phyloP scores from a whole-genome alignment of 2,329 filamentous ascomycete species.

The Pyrenophora tritici-repentis region DNA sequence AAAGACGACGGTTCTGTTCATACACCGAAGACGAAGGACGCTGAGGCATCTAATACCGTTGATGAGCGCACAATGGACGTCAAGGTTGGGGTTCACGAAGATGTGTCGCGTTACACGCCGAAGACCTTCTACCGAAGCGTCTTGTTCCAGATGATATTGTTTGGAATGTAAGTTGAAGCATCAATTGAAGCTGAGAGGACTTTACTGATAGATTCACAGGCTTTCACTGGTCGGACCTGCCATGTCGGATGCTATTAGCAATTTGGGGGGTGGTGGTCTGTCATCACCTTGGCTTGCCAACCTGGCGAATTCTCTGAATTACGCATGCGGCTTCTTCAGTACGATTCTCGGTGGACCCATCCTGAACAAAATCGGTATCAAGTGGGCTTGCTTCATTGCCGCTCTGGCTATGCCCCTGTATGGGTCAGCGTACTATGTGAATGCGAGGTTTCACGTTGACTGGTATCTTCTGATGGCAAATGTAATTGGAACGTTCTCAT shows the following conservation, averaged over 20 bases:
- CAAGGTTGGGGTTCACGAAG: conserved; percentile 6
- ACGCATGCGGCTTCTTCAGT: conserved; percentile 13
- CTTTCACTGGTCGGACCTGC: conserved; percentile 16
- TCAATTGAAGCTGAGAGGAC: no score
- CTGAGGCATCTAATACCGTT: not conserved
- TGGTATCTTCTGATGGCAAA: conserved; percentile 11
- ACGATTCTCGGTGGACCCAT: conserved; percentile 15
- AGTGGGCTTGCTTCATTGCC: conserved; percentile 16
- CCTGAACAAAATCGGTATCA: conserved; percentile 17
- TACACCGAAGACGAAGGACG: no score
- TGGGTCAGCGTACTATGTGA: conserved; percentile 15
- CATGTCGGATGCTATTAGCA: conserved; percentile 16
- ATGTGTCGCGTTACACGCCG: conserved; percentile 1
- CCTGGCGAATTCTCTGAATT: conserved; percentile 13
- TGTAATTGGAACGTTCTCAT: not conserved
- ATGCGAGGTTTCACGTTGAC: conserved; percentile 7
- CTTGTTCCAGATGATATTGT: conserved; percentile 16
- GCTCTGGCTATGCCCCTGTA: conserved; percentile 12
- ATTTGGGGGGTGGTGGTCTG: conserved; percentile 13
- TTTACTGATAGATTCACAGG: not conserved
- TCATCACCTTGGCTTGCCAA: conserved; percentile 18
- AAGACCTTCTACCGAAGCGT: conserved; percentile 10
- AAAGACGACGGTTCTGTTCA: not conserved
- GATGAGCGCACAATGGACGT: not conserved
- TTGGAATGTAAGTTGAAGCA: conserved; percentile 8